Evolutionary conservation across 768 basidiomycete genomes (phyloP), one percentile per base, ranked within the genome.

Genomic region (Porpolomopsis calyptriformis): DNA sequence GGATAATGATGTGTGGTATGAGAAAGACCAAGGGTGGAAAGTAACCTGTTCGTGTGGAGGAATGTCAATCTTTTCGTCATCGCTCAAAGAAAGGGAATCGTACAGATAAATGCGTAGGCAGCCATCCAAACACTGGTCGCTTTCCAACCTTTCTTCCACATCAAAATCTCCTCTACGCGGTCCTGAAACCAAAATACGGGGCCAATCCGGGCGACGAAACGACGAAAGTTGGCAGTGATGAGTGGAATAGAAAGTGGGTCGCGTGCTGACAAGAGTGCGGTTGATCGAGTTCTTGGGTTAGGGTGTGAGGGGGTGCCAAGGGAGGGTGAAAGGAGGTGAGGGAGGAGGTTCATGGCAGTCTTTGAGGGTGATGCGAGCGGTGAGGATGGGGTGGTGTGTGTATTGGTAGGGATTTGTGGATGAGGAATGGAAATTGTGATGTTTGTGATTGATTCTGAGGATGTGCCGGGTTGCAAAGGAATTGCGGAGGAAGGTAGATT

Each of bases 101-200:
- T 41, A 91, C 91, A 93, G 29, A 92, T 61, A 53, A 91, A 88
- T 0, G 74, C 75, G 60, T 90, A 93, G 0, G 64, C 71, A 2
- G 78, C 71, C 65, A 93, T 80, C 82, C 85, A 93, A 0, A 76
- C 71, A 33, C 65, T 58, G 1, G 91, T 92, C 34, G 76, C 67
- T 55, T 71, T 74, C 82, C 80, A 82, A 0, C 82, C 81, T 37
- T 74, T 72, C 59, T 76, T 81, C 91, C 91, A 93, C 52, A 85
- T 68, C 3, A 93, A 46, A 2, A 91, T 70, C 63, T 93, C 91
- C 60, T 94, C 91, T 11, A 87, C 57, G 1, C 91, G 65, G 57
- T 96, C 91, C 63, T 88, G 87, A 16, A 93, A 52, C 91, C 90
- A 94, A 55, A 93, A 94, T 5, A 91, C 64, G 0, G 85, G 82